A percentile compares a stretch with the other conserved stretches of the same genome.
These are phyloP conservation scores for Xylaria sp. DNA, from an alignment of 2,329 filamentous ascomycete genomes.

Conservation along the genomic window DNA sequence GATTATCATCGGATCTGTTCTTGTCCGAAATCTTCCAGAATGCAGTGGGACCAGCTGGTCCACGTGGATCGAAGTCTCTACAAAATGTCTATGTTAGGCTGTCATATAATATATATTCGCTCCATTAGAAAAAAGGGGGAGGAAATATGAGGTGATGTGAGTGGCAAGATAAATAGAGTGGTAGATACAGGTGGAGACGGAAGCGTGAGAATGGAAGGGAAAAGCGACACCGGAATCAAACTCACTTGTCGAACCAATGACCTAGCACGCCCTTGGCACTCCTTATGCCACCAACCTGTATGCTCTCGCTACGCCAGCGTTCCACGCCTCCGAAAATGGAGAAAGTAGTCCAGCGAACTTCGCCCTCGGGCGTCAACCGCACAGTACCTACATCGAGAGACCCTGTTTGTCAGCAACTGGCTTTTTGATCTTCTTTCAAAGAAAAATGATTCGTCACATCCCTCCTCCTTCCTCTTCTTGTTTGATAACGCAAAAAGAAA, in stretches of 20 bases:
- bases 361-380: slow-evolving; percentile 73
- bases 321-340: slow-evolving; percentile 73
- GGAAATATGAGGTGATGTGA: background rate
- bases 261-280: slow-evolving; percentile 76
- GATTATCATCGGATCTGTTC: background rate
- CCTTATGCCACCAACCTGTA: slow-evolving; percentile 76
- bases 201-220: background rate
- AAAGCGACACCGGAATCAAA: slow-evolving; percentile 22
- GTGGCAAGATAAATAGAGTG: background rate
- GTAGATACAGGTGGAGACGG: too few species aligned
- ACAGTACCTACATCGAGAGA: slow-evolving; percentile 63
- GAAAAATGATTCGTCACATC: background rate
- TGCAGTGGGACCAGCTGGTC: slow-evolving; percentile 78
- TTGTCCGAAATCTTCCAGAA: slow-evolving; percentile 79
- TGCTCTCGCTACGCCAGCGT: slow-evolving; percentile 79
- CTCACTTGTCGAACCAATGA: slow-evolving; percentile 80
- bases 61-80: slow-evolving; percentile 73
- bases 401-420: slow-evolving; percentile 21
- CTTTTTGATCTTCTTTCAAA: slow-evolving; percentile 5
- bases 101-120: background rate
- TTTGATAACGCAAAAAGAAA: background rate
- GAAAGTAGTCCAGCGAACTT: slow-evolving; percentile 79
- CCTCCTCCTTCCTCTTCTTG: slow-evolving; percentile 1
- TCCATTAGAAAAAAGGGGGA: background rate
- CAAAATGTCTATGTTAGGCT: background rate